These are phyloP conservation scores for Solanum pimpinellifolium DNA, from an alignment of 257 asterid species.

Conservation along the genomic window DNA sequence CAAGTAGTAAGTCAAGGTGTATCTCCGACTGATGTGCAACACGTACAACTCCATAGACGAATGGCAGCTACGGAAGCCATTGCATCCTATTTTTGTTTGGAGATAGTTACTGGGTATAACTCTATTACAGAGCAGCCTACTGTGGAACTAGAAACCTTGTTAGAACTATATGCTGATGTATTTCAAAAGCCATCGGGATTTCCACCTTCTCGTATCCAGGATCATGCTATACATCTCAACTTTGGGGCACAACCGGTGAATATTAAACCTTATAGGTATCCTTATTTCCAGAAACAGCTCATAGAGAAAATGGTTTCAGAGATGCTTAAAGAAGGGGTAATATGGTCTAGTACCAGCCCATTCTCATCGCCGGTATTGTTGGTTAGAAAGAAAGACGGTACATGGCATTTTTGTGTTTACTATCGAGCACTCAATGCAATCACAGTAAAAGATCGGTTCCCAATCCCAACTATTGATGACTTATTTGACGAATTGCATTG, in stretches of 20 bases:
- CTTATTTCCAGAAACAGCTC: not conserved
- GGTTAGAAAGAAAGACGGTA: not conserved
- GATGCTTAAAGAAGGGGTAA: not conserved
- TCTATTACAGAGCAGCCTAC: too few species aligned
- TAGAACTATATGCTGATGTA: not conserved
- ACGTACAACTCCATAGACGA: not conserved
- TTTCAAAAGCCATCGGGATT: not conserved
- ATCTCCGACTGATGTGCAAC: not conserved
- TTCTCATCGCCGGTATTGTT: too few species aligned
- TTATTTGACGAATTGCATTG: too few species aligned
- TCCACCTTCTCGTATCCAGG: not conserved
- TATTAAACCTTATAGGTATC: not conserved
- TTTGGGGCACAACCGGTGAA: not conserved
- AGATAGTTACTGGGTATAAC: not conserved
- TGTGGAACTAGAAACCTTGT: not conserved
- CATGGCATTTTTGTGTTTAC: not conserved
- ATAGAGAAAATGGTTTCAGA: not conserved
- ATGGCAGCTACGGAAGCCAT: not conserved
- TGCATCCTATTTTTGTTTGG: not conserved
- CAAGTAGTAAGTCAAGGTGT: not conserved
- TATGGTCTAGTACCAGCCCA: not conserved
- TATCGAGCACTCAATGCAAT: not conserved
- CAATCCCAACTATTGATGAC: not conserved
- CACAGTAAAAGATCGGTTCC: not conserved
- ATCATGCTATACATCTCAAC: not conserved